phyloP scores from a whole-genome alignment of 768 basidiomycete genomes.

The Pleurotus giganteus region DNA sequence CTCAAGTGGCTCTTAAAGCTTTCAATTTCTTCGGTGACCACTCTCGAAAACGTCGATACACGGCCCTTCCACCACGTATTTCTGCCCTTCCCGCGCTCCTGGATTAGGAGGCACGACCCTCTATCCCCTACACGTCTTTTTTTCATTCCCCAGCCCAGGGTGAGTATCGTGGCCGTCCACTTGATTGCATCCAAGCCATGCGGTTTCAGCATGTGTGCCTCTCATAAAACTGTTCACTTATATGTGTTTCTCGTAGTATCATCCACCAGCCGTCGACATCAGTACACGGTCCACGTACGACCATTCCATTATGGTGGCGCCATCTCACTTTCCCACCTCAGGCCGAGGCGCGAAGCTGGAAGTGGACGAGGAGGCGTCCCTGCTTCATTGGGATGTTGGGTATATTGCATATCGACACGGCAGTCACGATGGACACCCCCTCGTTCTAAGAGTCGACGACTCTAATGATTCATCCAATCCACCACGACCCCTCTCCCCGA shows the following conservation, averaged over 20 bases:
- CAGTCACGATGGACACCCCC: neutral
- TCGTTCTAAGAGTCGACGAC: neutral
- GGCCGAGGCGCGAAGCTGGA: neutral
- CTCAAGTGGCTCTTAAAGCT: too few species aligned
- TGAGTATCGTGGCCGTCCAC: neutral
- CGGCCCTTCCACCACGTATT: too few species aligned
- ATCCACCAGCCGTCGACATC: neutral
- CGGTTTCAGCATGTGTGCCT: neutral
- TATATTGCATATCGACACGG: neutral
- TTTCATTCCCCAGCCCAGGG: slow-evolving; percentile 1
- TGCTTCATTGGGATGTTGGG: neutral
- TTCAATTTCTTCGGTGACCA: too few species aligned
- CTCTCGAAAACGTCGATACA: too few species aligned
- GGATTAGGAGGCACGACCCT: neutral
- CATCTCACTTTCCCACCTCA: neutral
- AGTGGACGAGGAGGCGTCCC: neutral
- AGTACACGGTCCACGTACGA: neutral
- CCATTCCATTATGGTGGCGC: neutral
- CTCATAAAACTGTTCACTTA: neutral
- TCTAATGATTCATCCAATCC: neutral
- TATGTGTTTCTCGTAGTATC: neutral
- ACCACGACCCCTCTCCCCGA: slow-evolving; percentile 1
- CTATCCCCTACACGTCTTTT: slow-evolving; percentile 1
- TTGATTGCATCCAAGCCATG: neutral
- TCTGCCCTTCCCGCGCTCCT: neutral